Base-by-base conservation (phyloP, 2,329 filamentous ascomycete species). In the Colletotrichum liaoningense region DNA sequence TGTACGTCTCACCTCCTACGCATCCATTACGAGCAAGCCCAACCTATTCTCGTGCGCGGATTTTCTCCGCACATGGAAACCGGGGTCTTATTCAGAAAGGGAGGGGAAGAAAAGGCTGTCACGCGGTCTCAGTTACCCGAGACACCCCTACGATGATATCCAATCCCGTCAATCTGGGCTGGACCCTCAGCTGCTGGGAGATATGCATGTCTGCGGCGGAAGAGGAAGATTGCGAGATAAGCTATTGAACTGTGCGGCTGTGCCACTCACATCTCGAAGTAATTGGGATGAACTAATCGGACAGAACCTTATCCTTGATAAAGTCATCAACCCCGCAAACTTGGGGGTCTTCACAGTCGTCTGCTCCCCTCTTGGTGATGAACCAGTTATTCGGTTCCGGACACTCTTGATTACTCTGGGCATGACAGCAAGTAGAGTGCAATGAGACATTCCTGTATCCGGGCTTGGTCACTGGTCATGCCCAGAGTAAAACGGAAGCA, bases 61-160 rank as follows among this genome's bases (percentile, higher is more conserved):
- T 46, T 12, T 28, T 11, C 55, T 63, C 26, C 26, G 26, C 16
- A 19, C 30, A 67, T 35, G 63, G 33, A 57, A 54, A 6, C 5
- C 66, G 42, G 64, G 49, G 64, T 56, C 62, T 49, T 19, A 28
- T 24, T 58, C 19, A 52, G 38, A 49, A 38, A n/a, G 52, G 6
- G 33, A 22, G 12, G 33, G 33, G 9, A 8, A 11, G 26, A 5
- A 30, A 35, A n/a, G 52, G 52, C 6, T 49, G 54, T 58, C 59
- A 72, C 38, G 54, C 65, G 69, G 69, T 72, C 69, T 72, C 52
- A 67, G 57, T n/a, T 68, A 67, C n/a, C 68, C 56, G 63, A 71
- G 68, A 71, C 56, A 67, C 42, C 56, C 49, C 19, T 26, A 42
- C 28, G 35, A 67, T 56, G 46, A 22, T 26, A 72, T 67, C 64